Conservation (phyloP, 805 yeast genomes). For the Limtongia smithiae region DNA sequence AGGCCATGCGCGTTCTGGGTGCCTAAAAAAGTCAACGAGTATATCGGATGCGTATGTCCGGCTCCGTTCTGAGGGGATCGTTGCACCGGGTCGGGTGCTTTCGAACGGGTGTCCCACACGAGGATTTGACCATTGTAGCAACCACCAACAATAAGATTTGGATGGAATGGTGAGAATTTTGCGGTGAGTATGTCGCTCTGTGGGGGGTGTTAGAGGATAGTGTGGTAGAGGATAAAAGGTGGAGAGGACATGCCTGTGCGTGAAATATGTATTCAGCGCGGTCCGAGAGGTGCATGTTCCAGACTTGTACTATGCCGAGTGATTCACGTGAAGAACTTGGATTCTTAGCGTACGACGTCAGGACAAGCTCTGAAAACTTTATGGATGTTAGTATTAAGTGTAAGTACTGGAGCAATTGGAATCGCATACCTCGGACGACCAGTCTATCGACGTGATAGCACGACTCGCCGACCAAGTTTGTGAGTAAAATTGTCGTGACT, state of each 20-base stretch:
- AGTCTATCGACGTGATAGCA: slow-evolving; percentile 37
- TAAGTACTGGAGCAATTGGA: background rate
- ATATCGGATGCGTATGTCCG: slow-evolving; percentile 39
- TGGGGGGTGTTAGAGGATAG: background rate
- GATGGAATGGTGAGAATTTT: slow-evolving; percentile 42
- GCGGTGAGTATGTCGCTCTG: slow-evolving; percentile 42
- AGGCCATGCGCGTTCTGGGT: slow-evolving; percentile 34
- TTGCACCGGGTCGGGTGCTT: slow-evolving; percentile 34
- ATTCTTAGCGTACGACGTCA: slow-evolving; percentile 35
- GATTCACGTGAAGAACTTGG: slow-evolving; percentile 28
- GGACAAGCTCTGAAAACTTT: slow-evolving; percentile 37
- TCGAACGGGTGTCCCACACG: slow-evolving; percentile 48
- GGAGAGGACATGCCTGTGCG: slow-evolving; percentile 32
- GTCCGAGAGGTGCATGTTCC: slow-evolving; percentile 37
- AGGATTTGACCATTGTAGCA: slow-evolving; percentile 48
- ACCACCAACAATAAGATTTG: slow-evolving; percentile 46
- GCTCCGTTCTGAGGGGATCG: slow-evolving; percentile 35
- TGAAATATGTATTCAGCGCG: slow-evolving; percentile 45
- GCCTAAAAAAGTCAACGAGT: slow-evolving; percentile 33
- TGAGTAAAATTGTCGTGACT: slow-evolving; percentile 28
- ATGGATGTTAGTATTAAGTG: background rate
- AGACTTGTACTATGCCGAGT: slow-evolving; percentile 38
- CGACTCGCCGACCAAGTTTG: slow-evolving; percentile 29
- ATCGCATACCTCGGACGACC: slow-evolving; percentile 35
- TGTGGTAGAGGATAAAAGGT: background rate